A percentile compares a stretch with the other conserved stretches of the same genome.
Evolutionary conservation across 2,329 filamentous ascomycete genomes (phyloP).

Genomic region (Elsinoe ampelina): DNA sequence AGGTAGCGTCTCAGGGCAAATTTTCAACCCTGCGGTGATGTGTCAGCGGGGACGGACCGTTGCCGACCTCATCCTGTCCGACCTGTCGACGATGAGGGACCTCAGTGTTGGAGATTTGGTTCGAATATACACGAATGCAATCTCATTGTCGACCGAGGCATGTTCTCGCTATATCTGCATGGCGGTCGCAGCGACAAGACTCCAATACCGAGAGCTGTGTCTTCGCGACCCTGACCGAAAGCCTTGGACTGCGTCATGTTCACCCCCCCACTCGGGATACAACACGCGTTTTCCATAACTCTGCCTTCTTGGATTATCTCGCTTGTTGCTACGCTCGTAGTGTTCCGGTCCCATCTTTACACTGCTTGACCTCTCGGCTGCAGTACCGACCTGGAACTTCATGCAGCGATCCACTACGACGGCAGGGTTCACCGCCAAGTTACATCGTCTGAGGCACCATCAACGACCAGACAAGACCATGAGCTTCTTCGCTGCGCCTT

Average conservation of each 20-base stretch:
- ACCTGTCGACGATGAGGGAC: background rate
- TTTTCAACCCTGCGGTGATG: no score
- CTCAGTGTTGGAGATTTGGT: no score
- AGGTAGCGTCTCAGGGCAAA: no score
- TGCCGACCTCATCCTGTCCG: background rate
- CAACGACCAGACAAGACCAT: background rate
- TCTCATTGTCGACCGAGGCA: background rate
- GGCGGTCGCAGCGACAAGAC: background rate
- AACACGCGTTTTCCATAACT: background rate
- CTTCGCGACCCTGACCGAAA: background rate
- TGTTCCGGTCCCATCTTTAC: background rate
- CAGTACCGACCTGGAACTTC: background rate
- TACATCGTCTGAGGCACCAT: background rate
- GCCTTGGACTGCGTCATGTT: background rate
- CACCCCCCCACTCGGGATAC: background rate
- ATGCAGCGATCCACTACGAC: background rate
- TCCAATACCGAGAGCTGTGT: no score
- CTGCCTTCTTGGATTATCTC: background rate
- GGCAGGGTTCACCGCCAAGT: background rate
- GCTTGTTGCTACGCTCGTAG: background rate
- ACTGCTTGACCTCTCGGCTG: background rate
- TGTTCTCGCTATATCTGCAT: no score
- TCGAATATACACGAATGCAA: no score
- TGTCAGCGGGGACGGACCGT: background rate
- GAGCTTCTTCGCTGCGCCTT: slow-evolving; percentile 3